Evolutionary conservation across 805 yeast species (phyloP).

Genomic region (Kodamaea restingae): DNA sequence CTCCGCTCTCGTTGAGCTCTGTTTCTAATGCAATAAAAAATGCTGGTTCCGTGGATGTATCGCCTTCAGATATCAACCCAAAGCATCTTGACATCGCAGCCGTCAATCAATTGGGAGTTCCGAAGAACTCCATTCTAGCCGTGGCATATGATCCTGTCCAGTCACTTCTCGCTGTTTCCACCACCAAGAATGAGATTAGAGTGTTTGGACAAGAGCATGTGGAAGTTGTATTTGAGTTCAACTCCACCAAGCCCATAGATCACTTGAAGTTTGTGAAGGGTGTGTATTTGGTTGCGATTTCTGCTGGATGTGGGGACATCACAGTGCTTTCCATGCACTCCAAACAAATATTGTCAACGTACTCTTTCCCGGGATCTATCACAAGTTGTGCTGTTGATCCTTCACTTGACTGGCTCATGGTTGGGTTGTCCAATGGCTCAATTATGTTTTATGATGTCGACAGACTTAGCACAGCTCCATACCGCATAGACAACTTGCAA

Average conservation of each 20-base stretch:
- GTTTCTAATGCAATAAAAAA: conserved; percentile 41
- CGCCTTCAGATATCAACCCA: conserved; percentile 30
- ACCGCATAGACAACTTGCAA: conserved; percentile 69
- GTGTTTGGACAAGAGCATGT: conserved; percentile 84
- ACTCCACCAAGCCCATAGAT: conserved; percentile 47
- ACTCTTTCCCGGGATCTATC: conserved; percentile 62
- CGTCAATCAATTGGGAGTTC: conserved; percentile 34
- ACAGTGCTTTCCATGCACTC: conserved; percentile 67
- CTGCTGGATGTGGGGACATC: conserved; percentile 55
- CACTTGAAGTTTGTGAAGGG: conserved; percentile 71
- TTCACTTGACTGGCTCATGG: conserved; percentile 75
- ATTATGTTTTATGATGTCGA: conserved; percentile 77
- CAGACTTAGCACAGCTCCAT: conserved; percentile 61
- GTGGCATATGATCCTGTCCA: conserved; percentile 86
- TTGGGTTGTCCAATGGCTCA: conserved; percentile 78
- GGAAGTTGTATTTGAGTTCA: conserved; percentile 57
- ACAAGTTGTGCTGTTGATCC: conserved; percentile 78
- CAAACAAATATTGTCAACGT: conserved; percentile 55
- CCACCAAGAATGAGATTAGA: conserved; percentile 64
- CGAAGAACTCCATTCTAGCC: conserved; percentile 59
- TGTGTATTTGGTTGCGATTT: conserved; percentile 68
- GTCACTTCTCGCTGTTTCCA: conserved; percentile 76
- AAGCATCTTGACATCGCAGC: conserved; percentile 27
- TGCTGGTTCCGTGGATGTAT: conserved; percentile 24
- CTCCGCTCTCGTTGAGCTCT: conserved; percentile 39